phyloP scores from a whole-genome alignment of 495 filamentous ascomycete species.

The Hypoxylon lienhwacheense region DNA sequence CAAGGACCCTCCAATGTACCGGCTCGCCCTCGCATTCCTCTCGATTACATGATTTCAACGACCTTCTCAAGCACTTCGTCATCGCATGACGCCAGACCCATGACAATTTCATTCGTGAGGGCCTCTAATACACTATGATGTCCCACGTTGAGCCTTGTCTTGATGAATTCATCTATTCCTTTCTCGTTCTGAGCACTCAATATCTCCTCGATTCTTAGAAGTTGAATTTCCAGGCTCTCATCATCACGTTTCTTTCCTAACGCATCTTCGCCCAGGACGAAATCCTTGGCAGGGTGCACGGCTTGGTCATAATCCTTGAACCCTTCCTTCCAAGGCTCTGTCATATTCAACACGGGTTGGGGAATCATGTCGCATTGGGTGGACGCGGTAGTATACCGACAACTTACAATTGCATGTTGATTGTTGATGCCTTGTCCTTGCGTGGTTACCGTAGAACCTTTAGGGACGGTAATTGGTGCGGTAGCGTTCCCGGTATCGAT shows the following conservation, averaged over 20 bases:
- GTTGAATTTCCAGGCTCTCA: background rate
- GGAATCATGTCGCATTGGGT: constrained; percentile 1
- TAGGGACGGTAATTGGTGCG: background rate
- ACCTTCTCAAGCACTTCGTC: constrained; percentile 17
- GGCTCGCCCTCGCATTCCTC: no score
- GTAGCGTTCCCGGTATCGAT: background rate
- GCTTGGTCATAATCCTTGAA: background rate
- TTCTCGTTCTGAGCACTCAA: constrained; percentile 12
- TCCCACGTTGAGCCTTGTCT: constrained; percentile 16
- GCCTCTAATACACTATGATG: constrained; percentile 7
- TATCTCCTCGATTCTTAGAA: constrained; percentile 15
- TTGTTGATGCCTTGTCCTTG: background rate
- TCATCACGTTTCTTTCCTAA: background rate
- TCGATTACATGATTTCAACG: constrained; percentile 8
- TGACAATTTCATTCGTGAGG: constrained; percentile 25
- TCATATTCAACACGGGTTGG: background rate
- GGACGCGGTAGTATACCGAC: constrained; percentile 3
- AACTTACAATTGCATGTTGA: background rate
- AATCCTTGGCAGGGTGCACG: background rate
- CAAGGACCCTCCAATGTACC: no score
- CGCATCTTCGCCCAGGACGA: background rate
- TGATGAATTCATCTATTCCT: constrained; percentile 28
- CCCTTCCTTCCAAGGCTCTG: background rate
- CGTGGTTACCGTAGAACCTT: background rate
- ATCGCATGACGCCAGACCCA: constrained; percentile 21